Base-by-base conservation (phyloP, 2,329 filamentous ascomycete genomes). In the Penicillium olsonii region DNA sequence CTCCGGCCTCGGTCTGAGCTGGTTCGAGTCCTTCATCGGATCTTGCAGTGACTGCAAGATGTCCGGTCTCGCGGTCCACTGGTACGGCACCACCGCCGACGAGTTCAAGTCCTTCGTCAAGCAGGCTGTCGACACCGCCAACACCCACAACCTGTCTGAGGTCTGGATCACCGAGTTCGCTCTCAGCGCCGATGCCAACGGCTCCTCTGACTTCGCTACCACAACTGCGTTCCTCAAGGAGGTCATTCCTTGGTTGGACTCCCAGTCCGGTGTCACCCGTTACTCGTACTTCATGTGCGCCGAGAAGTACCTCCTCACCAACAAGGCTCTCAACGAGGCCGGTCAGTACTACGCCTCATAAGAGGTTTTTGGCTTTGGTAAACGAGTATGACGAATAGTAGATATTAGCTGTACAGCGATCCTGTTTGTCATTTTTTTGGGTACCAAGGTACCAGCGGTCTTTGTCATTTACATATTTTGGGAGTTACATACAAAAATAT, bases 91-190 rank as follows among this genome's bases (percentile, higher is more conserved):
- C 9, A 59, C 63, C 5, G 57, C 61, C 33, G 62, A 57, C 2
- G 64, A 70, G 20, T 73, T 77, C 64, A 67, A 71, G 60, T 45
- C 50, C 6, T 70, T 74, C 33, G 65, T 76, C 34, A 45, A 58
- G 11, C 48, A 68, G 37, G 70, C 73, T 15, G 65, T 71, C 45
- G 42, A 54, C 8, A 55, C 72, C 8, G 73, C 70, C 1, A 34
- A 47, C 3, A 40, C 64, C 11, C 57, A 74, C 42, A 57, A 55
- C 17, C 65, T 77, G 26, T 37, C 57, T n/a, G 67, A 71, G 39
- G 65, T 77, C 51, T 78, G 75, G 75, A 52, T 77, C 15, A 74
- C 75, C 1, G 75, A 78, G 58, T 77, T 76, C 53, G 70, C 66
- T 8, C 66, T 71, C 33, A 66, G 49, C 41, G 60, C 63, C 10